Percentiles rank a stretch among this genome's conserved stretches.
These are phyloP conservation scores for Canavalia ensiformis DNA, from an alignment of 306 rosid genomes.

Conservation along the genomic window DNA sequence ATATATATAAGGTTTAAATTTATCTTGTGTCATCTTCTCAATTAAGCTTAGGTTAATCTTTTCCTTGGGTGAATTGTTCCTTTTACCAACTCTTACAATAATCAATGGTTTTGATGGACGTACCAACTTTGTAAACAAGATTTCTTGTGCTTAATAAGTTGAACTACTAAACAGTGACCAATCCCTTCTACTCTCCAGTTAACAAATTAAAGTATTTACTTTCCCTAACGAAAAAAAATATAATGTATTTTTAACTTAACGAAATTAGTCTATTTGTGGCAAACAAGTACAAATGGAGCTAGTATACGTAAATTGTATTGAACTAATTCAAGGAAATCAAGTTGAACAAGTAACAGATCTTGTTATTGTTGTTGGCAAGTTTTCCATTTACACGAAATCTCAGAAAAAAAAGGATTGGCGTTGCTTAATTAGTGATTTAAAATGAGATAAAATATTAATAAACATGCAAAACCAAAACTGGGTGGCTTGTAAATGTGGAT, in stretches of 20 bases:
- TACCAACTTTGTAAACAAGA: conserved; percentile 8
- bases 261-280: conserved; percentile 18
- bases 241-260: conserved; percentile 33
- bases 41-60: conserved; percentile 20
- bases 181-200: conserved; percentile 35
- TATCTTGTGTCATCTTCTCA: conserved; percentile 20
- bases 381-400: conserved; percentile 44
- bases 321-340: conserved; percentile 49
- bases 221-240: conserved; percentile 7
- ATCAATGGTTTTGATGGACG: conserved; percentile 26
- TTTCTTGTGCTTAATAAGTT: conserved; percentile 37
- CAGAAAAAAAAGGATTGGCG: conserved; percentile 10
- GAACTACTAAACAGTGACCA: conserved; percentile 50
- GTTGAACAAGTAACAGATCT: conserved; percentile 41
- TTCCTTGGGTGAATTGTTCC: conserved; percentile 1
- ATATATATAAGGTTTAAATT: too few relatives aligned
- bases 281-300: conserved; percentile 11
- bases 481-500: conserved; percentile 54
- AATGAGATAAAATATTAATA: conserved; percentile 16
- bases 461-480: conserved; percentile 14
- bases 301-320: conserved; percentile 25
- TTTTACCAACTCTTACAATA: conserved; percentile 44
- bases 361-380: conserved; percentile 41
- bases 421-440: conserved; percentile 13
- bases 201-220: background rate